These are phyloP conservation scores for Lathyrus tuberosus DNA, from an alignment of 306 rosid species.

Conservation along the genomic window DNA sequence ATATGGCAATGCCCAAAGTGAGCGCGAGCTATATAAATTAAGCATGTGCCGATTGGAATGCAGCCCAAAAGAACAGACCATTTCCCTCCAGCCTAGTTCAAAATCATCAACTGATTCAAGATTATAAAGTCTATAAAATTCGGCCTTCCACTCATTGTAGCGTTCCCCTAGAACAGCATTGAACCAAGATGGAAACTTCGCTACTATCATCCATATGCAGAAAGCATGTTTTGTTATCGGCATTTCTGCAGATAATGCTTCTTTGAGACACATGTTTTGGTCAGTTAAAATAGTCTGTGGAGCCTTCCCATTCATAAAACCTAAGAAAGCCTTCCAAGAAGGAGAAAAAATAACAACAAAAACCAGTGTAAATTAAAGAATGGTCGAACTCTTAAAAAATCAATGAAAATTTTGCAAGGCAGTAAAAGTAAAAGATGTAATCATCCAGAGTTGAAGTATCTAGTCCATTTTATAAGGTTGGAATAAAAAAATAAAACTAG, in stretches of 20 bases:
- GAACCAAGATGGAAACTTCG: conserved; percentile 97
- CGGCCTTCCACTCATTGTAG: conserved; percentile 94
- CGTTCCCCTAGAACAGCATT: conserved; percentile 96
- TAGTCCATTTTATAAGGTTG: conserved; percentile 24
- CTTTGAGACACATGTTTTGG: conserved; percentile 90
- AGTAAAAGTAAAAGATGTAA: not conserved
- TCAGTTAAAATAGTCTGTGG: conserved; percentile 91
- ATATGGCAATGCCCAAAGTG: conserved; percentile 89
- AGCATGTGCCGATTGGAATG: conserved; percentile 81
- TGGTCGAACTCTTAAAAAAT: conserved; percentile 19
- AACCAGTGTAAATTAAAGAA: conserved; percentile 44
- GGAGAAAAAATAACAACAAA: conserved; percentile 34
- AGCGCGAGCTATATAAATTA: conserved; percentile 73
- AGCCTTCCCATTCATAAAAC: conserved; percentile 90
- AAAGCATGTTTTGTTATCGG: conserved; percentile 81
- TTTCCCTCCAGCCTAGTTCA: conserved; percentile 89
- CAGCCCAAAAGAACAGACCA: conserved; percentile 87
- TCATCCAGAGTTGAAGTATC: conserved; percentile 10
- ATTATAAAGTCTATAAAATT: conserved; percentile 80
- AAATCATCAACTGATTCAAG: conserved; percentile 87
- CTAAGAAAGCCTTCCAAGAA: conserved; percentile 80
- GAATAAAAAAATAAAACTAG: not conserved
- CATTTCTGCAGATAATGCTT: conserved; percentile 77
- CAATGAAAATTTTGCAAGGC: conserved; percentile 4
- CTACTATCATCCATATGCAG: conserved; percentile 98